Evolutionary conservation across 495 filamentous ascomycete genomes (phyloP).

Genomic region (Podospora comata): DNA sequence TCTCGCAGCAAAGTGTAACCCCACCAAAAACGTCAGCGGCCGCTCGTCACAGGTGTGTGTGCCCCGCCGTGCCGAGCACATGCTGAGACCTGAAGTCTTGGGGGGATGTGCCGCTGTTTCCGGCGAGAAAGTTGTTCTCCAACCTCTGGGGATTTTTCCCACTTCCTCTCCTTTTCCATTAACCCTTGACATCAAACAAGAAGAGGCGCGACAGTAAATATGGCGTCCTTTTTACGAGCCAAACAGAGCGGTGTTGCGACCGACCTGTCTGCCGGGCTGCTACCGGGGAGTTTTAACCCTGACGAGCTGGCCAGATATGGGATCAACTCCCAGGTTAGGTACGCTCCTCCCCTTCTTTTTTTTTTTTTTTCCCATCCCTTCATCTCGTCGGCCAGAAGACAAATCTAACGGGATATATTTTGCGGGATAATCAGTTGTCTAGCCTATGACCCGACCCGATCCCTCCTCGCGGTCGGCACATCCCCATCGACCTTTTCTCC

Average conservation of each 20-base stretch:
- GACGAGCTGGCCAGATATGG: constrained; percentile 85
- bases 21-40: neutral
- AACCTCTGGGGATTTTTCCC: neutral
- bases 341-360: constrained; percentile 14
- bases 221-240: constrained; percentile 83
- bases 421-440: constrained; percentile 52
- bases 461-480: constrained; percentile 89
- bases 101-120: neutral
- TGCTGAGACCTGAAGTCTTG: neutral
- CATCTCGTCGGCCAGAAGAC: too few relatives aligned
- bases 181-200: neutral
- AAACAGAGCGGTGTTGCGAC: constrained; percentile 91
- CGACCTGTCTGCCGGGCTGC: constrained; percentile 79
- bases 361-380: neutral
- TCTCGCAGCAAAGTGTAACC: neutral
- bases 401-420: neutral
- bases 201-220: constrained; percentile 32
- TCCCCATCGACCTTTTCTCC: constrained; percentile 72
- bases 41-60: neutral
- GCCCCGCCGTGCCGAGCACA: neutral
- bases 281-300: constrained; percentile 69
- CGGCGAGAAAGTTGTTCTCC: neutral
- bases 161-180: neutral
- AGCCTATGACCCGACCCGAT: constrained; percentile 90
- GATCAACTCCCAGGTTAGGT: constrained; percentile 79